Evolutionary conservation across 2,329 filamentous ascomycete species (phyloP).

Genomic region (Cladobotryum mycophilum): DNA sequence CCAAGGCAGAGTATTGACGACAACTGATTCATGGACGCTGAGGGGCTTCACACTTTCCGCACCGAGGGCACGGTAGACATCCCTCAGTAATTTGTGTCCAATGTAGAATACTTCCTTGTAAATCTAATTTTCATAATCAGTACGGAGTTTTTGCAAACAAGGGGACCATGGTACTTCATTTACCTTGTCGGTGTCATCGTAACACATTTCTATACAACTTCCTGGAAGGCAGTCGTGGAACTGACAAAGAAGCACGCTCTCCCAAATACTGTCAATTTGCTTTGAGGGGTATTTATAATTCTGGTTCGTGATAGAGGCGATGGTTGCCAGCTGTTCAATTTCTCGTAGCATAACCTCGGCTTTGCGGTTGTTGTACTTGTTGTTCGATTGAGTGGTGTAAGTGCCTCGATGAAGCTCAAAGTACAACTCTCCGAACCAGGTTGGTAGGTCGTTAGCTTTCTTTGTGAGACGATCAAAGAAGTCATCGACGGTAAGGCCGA

Average conservation of each 20-base stretch:
- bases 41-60: conserved; percentile 41
- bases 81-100: conserved; percentile 64
- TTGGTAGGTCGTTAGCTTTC: conserved; percentile 73
- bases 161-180: conserved; percentile 12
- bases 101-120: conserved; percentile 78
- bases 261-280: conserved; percentile 95
- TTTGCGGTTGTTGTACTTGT: conserved; percentile 88
- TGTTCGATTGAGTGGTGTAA: conserved; percentile 95
- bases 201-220: conserved; percentile 95
- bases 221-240: conserved; percentile 97
- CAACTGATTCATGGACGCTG: conserved; percentile 46
- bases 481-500: conserved; percentile 86
- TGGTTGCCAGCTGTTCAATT: conserved; percentile 78
- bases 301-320: conserved; percentile 67
- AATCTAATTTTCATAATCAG: conserved; percentile 66
- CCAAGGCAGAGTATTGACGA: conserved; percentile 86
- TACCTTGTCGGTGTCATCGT: conserved; percentile 84
- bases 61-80: conserved; percentile 62
- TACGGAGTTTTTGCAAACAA: too few relatives aligned
- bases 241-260: conserved; percentile 82
- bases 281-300: conserved; percentile 87
- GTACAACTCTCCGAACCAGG: conserved; percentile 97
- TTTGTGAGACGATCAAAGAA: conserved; percentile 84
- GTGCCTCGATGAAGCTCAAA: conserved; percentile 96
- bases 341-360: conserved; percentile 81